Percentiles rank a stretch among this genome's conserved stretches.
phyloP scores from a whole-genome alignment of 306 rosid genomes.

The Fragaria iinumae region DNA sequence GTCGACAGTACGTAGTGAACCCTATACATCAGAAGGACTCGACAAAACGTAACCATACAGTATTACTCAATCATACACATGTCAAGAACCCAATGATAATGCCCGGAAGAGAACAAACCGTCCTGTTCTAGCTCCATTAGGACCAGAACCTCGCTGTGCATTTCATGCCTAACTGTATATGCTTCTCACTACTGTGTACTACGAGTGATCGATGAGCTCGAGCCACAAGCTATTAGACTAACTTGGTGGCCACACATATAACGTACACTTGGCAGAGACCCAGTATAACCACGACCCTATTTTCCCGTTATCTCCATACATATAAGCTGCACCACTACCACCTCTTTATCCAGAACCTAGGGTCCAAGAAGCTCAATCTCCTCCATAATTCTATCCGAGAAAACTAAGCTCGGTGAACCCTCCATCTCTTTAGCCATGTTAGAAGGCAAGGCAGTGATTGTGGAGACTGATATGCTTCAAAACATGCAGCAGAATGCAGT shows the following conservation, averaged over 20 bases:
- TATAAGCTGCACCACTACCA: slow-evolving; percentile 9
- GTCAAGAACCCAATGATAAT: slow-evolving; percentile 16
- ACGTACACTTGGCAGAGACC: neutral
- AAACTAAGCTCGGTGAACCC: neutral
- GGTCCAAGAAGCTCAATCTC: neutral
- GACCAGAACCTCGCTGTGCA: neutral
- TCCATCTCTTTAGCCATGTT: slow-evolving; percentile 43
- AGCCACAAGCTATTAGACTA: neutral
- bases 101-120: slow-evolving; percentile 1
- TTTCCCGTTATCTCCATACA: neutral
- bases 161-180: neutral
- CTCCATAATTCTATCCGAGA: neutral
- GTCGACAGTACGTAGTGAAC: neutral
- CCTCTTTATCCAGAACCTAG: slow-evolving; percentile 2
- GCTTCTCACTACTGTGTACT: neutral
- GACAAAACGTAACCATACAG: neutral
- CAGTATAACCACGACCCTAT: neutral
- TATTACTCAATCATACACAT: slow-evolving; percentile 9
- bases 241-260: slow-evolving; percentile 25
- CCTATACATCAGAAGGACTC: neutral
- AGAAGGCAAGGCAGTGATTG: slow-evolving; percentile 80
- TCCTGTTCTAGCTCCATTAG: neutral
- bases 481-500: slow-evolving; percentile 78
- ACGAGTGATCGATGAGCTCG: neutral
- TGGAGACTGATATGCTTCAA: slow-evolving; percentile 83